A percentile compares a stretch with the other conserved stretches of the same genome.
These are phyloP conservation scores for Auricularia sp. DNA, from an alignment of 768 basidiomycete species.

Conservation along the genomic window DNA sequence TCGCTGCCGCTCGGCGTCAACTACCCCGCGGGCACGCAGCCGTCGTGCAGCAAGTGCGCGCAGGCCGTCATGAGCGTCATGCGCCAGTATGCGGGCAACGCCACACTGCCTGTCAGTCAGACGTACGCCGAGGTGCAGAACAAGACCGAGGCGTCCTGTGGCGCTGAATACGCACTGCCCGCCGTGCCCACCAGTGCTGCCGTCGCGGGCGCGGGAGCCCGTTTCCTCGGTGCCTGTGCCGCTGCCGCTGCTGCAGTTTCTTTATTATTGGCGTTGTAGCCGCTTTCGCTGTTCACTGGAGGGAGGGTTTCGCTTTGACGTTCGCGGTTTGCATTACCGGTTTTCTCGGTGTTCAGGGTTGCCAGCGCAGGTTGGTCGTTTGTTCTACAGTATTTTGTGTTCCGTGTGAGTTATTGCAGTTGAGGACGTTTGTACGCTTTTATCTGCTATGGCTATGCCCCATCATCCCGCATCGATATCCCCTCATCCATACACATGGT, in stretches of 20 bases:
- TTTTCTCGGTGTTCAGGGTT: too few relatives aligned
- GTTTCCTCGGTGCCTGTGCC: not conserved
- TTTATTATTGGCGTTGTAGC: too few relatives aligned
- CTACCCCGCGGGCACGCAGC: not conserved
- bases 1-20: constrained; percentile 48
- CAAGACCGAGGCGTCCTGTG: not conserved
- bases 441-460: too few relatives aligned
- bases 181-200: not conserved
- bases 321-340: too few relatives aligned
- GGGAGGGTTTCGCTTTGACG: too few relatives aligned
- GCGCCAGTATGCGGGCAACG: not conserved
- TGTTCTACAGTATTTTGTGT: too few relatives aligned
- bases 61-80: not conserved
- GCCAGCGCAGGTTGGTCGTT: too few relatives aligned
- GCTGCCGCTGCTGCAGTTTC: not conserved
- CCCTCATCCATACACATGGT: too few relatives aligned
- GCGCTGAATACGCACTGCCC: not conserved
- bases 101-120: not conserved
- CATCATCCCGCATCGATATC: too few relatives aligned
- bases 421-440: too few relatives aligned
- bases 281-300: too few relatives aligned
- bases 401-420: too few relatives aligned
- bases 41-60: not conserved
- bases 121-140: not conserved
- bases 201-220: not conserved